phyloP scores from a whole-genome alignment of 2,329 filamentous ascomycete genomes.

The Diaporthe batatas region DNA sequence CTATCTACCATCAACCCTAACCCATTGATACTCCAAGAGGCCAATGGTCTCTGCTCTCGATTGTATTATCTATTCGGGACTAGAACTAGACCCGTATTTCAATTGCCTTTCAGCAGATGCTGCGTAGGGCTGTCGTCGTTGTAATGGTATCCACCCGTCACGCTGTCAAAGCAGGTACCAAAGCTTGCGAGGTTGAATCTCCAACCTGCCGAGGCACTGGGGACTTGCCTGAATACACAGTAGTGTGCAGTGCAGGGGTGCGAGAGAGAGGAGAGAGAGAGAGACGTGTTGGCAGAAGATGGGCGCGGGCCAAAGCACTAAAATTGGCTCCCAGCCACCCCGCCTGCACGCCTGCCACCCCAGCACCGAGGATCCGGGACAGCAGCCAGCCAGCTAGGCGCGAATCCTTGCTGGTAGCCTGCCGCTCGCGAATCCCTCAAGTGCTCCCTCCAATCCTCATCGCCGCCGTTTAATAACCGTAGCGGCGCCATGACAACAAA shows the following conservation, averaged over 20 bases:
- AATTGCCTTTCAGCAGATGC: too few relatives aligned
- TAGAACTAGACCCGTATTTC: too few relatives aligned
- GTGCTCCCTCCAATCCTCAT: constrained; percentile 4
- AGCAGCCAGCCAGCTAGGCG: neutral
- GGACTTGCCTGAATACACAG: neutral
- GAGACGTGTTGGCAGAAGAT: neutral
- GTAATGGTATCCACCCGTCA: neutral
- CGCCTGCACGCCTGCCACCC: neutral
- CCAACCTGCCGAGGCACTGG: neutral
- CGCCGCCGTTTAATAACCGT: too few relatives aligned
- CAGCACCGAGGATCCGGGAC: constrained; percentile 27
- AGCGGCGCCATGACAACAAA: constrained; percentile 20
- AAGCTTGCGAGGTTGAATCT: neutral
- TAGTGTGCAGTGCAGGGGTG: neutral
- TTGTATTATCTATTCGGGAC: too few relatives aligned
- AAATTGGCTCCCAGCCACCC: constrained; percentile 31
- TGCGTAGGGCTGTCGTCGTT: neutral
- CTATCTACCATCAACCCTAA: too few relatives aligned
- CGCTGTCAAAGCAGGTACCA: constrained; percentile 24
- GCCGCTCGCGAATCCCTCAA: neutral
- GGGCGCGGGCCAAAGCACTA: constrained; percentile 13
- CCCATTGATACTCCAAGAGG: too few relatives aligned
- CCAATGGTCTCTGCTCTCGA: too few relatives aligned
- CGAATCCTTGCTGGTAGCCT: constrained; percentile 15
- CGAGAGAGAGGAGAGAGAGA: too few relatives aligned